These are phyloP conservation scores for Cyclospora cayetanensis DNA, from an alignment of 169 alveolate species.

Conservation along the genomic window DNA sequence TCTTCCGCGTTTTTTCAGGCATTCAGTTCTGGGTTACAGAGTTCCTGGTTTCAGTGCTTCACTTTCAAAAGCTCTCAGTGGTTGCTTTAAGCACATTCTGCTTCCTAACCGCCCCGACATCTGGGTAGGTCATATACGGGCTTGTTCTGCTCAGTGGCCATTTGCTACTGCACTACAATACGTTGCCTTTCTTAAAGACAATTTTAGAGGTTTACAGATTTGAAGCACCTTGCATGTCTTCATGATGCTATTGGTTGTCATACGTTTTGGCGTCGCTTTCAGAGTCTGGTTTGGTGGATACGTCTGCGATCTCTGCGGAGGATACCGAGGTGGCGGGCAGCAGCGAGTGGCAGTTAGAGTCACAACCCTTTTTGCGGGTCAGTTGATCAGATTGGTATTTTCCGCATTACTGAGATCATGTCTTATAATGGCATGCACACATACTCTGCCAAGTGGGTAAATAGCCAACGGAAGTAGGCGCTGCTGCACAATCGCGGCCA, in stretches of 20 bases:
- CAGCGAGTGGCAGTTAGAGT: constrained; percentile 80
- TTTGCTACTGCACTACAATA: no score
- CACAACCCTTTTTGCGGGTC: constrained; percentile 83
- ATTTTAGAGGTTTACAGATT: no score
- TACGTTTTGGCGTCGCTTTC: background rate
- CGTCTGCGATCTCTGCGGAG: constrained; percentile 85
- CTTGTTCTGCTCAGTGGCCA: no score
- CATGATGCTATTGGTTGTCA: no score
- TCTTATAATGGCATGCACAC: constrained; percentile 77
- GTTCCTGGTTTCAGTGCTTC: constrained; percentile 81
- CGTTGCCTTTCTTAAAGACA: no score
- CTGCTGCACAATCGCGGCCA: no score
- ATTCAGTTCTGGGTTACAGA: constrained; percentile 92
- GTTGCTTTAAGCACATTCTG: constrained; percentile 81
- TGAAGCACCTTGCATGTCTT: background rate
- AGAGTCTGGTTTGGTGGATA: constrained; percentile 87
- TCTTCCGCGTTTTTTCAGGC: constrained; percentile 77
- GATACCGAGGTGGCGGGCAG: constrained; percentile 81
- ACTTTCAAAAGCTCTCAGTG: constrained; percentile 80
- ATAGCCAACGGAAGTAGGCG: background rate
- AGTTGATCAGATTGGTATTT: no score
- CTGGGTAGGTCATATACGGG: constrained; percentile 80
- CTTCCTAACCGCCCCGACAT: constrained; percentile 87
- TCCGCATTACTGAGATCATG: no score
- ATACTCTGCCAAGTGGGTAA: constrained; percentile 5